Evolutionary conservation across 2,329 filamentous ascomycete species (phyloP), one percentile per base, ranked within the genome.

Genomic region (Diaporthe citri): DNA sequence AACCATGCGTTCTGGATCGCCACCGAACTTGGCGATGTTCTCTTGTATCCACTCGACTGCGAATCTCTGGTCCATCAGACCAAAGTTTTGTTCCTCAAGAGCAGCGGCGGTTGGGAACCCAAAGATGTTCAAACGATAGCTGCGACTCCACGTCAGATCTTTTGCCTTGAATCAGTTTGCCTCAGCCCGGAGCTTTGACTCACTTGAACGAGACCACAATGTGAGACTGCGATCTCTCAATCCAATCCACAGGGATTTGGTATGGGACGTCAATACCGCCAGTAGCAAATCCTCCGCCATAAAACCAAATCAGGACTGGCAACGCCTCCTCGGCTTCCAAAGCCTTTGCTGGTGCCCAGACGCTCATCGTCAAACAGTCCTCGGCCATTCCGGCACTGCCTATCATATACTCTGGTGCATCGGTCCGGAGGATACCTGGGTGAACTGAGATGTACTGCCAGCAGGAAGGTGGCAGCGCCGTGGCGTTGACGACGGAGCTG

Each of bases 11-110:
- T 79, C 57, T 3, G 85, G 80, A 76, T 89, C 86, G 20, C 89
- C 89, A 25, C 88, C 88, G 76, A 91, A 91, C 1, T 80, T 79
- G 13, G 78, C 83, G 28, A 90, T 87, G 77, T 90, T 89, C 57
- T 86, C 82, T 7, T 82, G 82, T 0, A 88, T 80, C 89, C 89
- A 90, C 79, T 89, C 85, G 0, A 90, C 78, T 0, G 87, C 88
- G 15, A 85, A 78, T 1, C 89, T 84, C 77, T 91, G 89, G 77
- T 92, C 89, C 9, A 86, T 82, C 7, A 91, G 79, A 1, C 88
- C 89, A 2, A 88, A 78, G 74, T 91, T 91, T 57, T 84, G 81
- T 8, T 79, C 72, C 34, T 67, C 51, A 1, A 82, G 72, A 1
- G 78, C 81, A 10, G 78, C 78, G 6, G 81, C 80, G 73, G 80